A percentile compares a stretch with the other conserved stretches of the same genome.
Conservation (phyloP, 768 basidiomycete species). For the Mycena olivaceomarginata region DNA sequence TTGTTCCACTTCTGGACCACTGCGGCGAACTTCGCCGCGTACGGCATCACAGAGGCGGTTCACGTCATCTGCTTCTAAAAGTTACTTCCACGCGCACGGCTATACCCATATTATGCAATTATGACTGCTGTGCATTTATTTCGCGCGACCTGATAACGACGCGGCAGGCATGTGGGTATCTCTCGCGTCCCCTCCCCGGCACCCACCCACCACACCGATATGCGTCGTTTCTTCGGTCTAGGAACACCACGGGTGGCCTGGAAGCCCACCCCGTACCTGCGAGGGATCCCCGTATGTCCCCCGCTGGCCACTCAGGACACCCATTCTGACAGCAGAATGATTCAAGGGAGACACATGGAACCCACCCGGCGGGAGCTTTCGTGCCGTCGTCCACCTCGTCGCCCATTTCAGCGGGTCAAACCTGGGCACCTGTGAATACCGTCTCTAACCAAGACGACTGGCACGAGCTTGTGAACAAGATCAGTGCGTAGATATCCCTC, state of each 20-base stretch:
- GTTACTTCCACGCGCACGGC: slow-evolving; percentile 16
- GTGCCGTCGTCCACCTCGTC: slow-evolving; percentile 16
- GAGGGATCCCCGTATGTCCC: slow-evolving; percentile 13
- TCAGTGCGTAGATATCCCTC: slow-evolving; percentile 18
- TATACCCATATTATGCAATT: not conserved
- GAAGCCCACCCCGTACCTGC: slow-evolving; percentile 37
- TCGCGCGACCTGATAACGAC: slow-evolving; percentile 23
- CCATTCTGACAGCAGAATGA: not conserved
- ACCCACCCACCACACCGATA: not conserved
- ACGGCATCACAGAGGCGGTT: slow-evolving; percentile 21
- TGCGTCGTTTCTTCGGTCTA: slow-evolving; percentile 41
- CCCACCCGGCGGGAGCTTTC: not conserved
- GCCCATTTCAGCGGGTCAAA: slow-evolving; percentile 24
- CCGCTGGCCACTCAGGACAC: not conserved
- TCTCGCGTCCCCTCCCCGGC: slow-evolving; percentile 2
- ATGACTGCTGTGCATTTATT: slow-evolving; percentile 29
- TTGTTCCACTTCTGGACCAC: slow-evolving; percentile 10
- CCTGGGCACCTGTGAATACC: slow-evolving; percentile 42
- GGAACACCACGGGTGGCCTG: slow-evolving; percentile 15
- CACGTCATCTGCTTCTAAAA: slow-evolving; percentile 23
- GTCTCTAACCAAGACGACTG: slow-evolving; percentile 42
- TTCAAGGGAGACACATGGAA: slow-evolving; percentile 14
- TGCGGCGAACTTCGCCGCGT: not conserved
- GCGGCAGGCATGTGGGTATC: not conserved
- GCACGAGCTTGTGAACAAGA: slow-evolving; percentile 41